Conservation (phyloP, 495 filamentous ascomycete genomes). For the Aspergillus cavernicola region DNA sequence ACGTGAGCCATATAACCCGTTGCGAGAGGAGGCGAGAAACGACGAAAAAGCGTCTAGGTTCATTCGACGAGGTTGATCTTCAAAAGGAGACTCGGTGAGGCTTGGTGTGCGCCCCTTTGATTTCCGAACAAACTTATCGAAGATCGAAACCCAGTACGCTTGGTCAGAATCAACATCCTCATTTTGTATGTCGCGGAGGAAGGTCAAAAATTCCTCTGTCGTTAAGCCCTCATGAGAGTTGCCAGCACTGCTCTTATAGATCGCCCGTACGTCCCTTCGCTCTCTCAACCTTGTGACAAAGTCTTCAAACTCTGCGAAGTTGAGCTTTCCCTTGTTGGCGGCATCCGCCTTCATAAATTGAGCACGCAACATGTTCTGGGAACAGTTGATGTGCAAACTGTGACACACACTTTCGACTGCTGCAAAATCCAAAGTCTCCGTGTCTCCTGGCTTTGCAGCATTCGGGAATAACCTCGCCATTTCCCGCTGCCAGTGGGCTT, state of each 20-base stretch:
- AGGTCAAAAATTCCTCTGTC: conserved; percentile 66
- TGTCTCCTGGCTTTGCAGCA: conserved; percentile 50
- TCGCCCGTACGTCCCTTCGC: conserved; percentile 69
- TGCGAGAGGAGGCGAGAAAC: conserved; percentile 72
- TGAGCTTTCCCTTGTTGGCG: conserved; percentile 55
- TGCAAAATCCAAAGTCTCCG: conserved; percentile 67
- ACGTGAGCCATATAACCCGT: conserved; percentile 54
- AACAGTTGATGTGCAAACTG: conserved; percentile 84
- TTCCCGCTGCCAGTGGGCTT: conserved; percentile 80
- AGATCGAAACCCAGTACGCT: conserved; percentile 66
- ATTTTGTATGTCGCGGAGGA: conserved; percentile 69
- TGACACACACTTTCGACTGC: conserved; percentile 80
- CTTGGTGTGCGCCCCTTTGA: conserved; percentile 51
- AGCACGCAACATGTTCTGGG: conserved; percentile 64
- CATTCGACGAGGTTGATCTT: conserved; percentile 52
- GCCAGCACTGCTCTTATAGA: conserved; percentile 56
- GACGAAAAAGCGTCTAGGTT: conserved; percentile 67
- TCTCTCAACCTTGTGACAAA: conserved; percentile 81
- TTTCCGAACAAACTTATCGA: conserved; percentile 67
- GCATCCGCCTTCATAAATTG: conserved; percentile 75
- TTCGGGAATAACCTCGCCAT: conserved; percentile 66
- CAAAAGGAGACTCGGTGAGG: conserved; percentile 30
- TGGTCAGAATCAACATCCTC: conserved; percentile 67
- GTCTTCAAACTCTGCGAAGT: conserved; percentile 71
- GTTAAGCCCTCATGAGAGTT: conserved; percentile 60